Evolutionary conservation across 495 filamentous ascomycete genomes (phyloP), one percentile per base, ranked within the genome.

Genomic region (Xylaria venustula): DNA sequence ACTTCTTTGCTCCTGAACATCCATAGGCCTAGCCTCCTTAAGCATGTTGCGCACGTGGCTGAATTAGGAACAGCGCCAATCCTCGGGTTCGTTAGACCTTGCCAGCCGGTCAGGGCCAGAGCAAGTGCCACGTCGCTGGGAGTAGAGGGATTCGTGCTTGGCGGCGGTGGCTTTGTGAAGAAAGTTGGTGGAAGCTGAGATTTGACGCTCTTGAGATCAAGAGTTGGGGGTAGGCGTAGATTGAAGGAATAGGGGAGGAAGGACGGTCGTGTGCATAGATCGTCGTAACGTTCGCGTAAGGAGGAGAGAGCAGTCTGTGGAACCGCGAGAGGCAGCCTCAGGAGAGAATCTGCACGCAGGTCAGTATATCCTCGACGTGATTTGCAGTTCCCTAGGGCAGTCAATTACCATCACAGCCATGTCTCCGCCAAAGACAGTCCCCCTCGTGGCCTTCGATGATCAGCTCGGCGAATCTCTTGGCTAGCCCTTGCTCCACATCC

Each of bases 21-120:
- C 94, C 94, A 98, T 7, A 98, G 82, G 0, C 95, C 94, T 0
- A 98, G 79, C 7, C 92, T 86, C 60, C 93, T 86, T 66, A 97
- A 91, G 69, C 94, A 98, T 37, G 88, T 88, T 48, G 83, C 77
- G 71, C 94, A 98, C 0, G 84, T 86, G 15, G 87, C 87, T n/a
- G 91, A 75, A 46, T 87, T 89, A 2, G 87, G 81, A 26, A 82
- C 78, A 25, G 73, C 63, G 47, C 75, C 74, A 58, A 86, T 81
- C 19, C 83, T 80, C 30, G 82, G 81, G 68, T 90, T 87, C 15
- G 75, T 78, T 23, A 88, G 83, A 44, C 85, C 85, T 63, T 89
- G 84, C 95, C 94, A 98, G 59, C 94, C 94, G 55, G 92, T 88
- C 14, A 97, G 74, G 2, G 93, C 89, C 44, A 98, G 81, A 8